Evolutionary conservation across 257 asterid species (phyloP), one percentile per base, ranked within the genome.

Genomic region (Asclepias syriaca): DNA sequence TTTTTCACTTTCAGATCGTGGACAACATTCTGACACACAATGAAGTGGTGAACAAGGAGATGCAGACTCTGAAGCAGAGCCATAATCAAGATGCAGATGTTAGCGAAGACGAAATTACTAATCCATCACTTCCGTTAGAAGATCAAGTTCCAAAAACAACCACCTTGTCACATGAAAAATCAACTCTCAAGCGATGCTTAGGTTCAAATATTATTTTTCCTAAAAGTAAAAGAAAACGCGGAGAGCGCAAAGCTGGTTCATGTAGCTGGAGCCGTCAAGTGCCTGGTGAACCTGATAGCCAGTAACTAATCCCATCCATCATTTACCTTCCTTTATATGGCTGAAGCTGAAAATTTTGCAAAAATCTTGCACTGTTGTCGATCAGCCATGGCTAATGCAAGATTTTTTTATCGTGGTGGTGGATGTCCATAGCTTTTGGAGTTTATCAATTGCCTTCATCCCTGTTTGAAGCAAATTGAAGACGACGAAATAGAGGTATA

Each of bases 201-300:
- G 82, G 88, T 65, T 77, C 88, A 0, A 87, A 82, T 50, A 71
- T 89, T 18, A 84, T 80, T 58, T 85, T 89, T 72, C 97, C 97
- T 19, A 86, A 77, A 56, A 86, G 84, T 67, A 92, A 92, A 82
- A 82, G 97, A 69, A 89, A 92, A 77, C 87, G 96, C n/a, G 97
- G 97, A 65, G 97, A 89, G 72, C 96, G 97, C 51, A 89, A 83
- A 80, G 95, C 96, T 6, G 86, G 92, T 71, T 82, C 89, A 22
- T 81, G 77, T 65, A 85, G 87, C 32, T 91, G 96, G 97, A 82
- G 83, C 69, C 87, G 92, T 29, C 96, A 68, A 22, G 79, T 49
- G 70, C 72, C 59, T 85, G 87, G 84, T 71, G 90, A 84, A 72
- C 85, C 90, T 19, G 92, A 86, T 51, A 79, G 75, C 79, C 82